A percentile compares a stretch with the other conserved stretches of the same genome.
phyloP scores from a whole-genome alignment of 1,139 yeast species.

The Kurtzmaniella quercitrusa region DNA sequence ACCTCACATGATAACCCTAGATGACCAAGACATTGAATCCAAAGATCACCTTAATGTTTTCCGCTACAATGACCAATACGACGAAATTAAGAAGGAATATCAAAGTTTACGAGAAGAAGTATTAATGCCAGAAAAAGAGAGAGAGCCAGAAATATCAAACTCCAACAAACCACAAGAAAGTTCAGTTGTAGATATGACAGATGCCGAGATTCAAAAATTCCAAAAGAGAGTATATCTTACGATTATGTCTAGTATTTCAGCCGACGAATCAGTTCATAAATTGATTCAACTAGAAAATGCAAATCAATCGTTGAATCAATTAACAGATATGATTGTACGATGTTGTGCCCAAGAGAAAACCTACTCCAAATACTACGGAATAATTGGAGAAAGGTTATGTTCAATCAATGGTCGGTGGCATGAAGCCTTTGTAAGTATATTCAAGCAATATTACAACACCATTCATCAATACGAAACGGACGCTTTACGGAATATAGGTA shows the following conservation, averaged over 20 bases:
- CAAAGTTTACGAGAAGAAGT: slow-evolving; percentile 18
- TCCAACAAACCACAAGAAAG: slow-evolving; percentile 6
- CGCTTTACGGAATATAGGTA: slow-evolving; percentile 75
- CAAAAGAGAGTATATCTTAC: slow-evolving; percentile 78
- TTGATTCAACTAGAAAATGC: slow-evolving; percentile 48
- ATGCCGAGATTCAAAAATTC: slow-evolving; percentile 54
- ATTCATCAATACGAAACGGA: slow-evolving; percentile 70
- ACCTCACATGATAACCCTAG: slow-evolving; percentile 57
- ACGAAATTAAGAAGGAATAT: slow-evolving; percentile 42
- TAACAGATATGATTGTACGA: slow-evolving; percentile 74
- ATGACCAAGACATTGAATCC: slow-evolving; percentile 32
- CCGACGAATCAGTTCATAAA: slow-evolving; percentile 92
- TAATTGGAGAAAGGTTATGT: slow-evolving; percentile 67
- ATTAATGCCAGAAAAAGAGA: slow-evolving; percentile 13
- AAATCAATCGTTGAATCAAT: slow-evolving; percentile 24
- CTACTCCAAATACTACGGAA: slow-evolving; percentile 82
- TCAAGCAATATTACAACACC: slow-evolving; percentile 51
- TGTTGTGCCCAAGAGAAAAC: slow-evolving; percentile 87
- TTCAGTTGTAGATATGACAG: slow-evolving; percentile 63
- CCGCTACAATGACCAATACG: slow-evolving; percentile 48
- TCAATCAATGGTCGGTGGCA: slow-evolving; percentile 53
- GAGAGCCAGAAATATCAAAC: slow-evolving; percentile 13
- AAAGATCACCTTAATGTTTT: slow-evolving; percentile 50
- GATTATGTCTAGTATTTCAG: slow-evolving; percentile 87
- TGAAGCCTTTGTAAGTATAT: slow-evolving; percentile 45